Evolutionary conservation across 371 early-diverging fungal genomes (phyloP), one percentile per base, ranked within the genome.

Genomic region (Batrachochytrium dendrobatidis): DNA sequence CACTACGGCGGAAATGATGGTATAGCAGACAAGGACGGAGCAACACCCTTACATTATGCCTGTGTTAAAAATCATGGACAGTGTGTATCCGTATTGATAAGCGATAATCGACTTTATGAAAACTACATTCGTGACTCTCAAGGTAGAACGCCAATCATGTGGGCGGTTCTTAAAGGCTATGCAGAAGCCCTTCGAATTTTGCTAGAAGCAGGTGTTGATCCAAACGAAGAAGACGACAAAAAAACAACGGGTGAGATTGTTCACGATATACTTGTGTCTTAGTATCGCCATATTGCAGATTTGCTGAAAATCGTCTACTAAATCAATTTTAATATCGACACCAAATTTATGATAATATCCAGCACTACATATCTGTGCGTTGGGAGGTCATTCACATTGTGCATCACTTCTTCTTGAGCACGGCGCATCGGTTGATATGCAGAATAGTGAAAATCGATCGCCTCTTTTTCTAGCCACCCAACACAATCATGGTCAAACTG

Each of bases 111-210:
- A 29, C n/a, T 48, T 6, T 18, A 18, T 18, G 7, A 48, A 12
- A 48, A 6, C 8, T 48, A 48, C 29, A 48, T 29, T 6, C 8
- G 49, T 12, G 49, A 48, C n/a, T 25, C 22, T 29, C 49, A 48
- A 29, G 49, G 49, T 25, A 22, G 49, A 7, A 48, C 49, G 24
- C 49, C 49, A 18, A 48, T 48, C 49, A 48, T 48, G 49, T 48
- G 49, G 49, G 49, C 49, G 24, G 49, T 48, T 22, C 7, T 48
- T 8, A 48, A 48, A 29, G 49, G 49, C 22, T 48, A 48, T 29
- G 22, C 49, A 8, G 49, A 48, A 24, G 49, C 49, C 12, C 49
- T 48, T 7, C 8, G 49, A 18, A 48, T 48, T 24, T 18, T 48
- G 24, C 49, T 48, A 7, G 49, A 48, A 18, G 49, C 49, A 7